Base-by-base conservation (phyloP, 768 basidiomycete species). In the Tulasnella sp. region DNA sequence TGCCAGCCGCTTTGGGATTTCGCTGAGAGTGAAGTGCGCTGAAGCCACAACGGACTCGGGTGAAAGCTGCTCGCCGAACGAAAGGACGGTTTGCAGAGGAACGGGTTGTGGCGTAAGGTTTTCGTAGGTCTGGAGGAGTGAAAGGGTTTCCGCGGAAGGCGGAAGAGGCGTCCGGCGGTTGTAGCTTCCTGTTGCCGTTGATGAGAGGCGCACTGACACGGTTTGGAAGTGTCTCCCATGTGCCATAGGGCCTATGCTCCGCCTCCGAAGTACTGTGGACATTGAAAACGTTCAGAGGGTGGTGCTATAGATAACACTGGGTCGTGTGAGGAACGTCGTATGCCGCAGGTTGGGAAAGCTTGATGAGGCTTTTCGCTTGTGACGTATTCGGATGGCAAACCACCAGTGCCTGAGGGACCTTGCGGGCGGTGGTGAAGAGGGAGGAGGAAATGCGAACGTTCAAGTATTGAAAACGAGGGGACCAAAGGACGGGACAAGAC, bases 1-100 rank as follows among this genome's bases (percentile, higher is more conserved):
- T 1, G 91, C 92, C 39, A 95, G 86, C 72, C 93, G 86, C 25
- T 90, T 86, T 29, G 94, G 93, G 19, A 94, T 89, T 82, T 94
- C 93, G 2, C 89, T 86, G 17, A 92, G 86, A 0, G 89, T 89
- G 82, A 71, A 93, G 4, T 86, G 85, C 3, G 90, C 92, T n/a
- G 93, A 94, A 25, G 87, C 86, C 4, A 94, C 83, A 2, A 94
- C 85, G 29, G 92, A 93, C 31, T 89, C 86, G 19, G 89, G 83
- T 0, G 90, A 91, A 14, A 93, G 85, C 54, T 93, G 92, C 58
- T 88, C 88, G 34, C 91, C 93, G 80, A 90, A 91, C 19, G 92
- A 91, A 15, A 95, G 85, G 6, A 95, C 85, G 4, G 89, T 88
- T 29, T 88, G 87, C 8, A 95, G 88, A 54, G 91, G 91, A 69